A percentile compares a stretch with the other conserved stretches of the same genome.
Evolutionary conservation across 495 filamentous ascomycete genomes (phyloP).

Genomic region (Patellaria atrata): DNA sequence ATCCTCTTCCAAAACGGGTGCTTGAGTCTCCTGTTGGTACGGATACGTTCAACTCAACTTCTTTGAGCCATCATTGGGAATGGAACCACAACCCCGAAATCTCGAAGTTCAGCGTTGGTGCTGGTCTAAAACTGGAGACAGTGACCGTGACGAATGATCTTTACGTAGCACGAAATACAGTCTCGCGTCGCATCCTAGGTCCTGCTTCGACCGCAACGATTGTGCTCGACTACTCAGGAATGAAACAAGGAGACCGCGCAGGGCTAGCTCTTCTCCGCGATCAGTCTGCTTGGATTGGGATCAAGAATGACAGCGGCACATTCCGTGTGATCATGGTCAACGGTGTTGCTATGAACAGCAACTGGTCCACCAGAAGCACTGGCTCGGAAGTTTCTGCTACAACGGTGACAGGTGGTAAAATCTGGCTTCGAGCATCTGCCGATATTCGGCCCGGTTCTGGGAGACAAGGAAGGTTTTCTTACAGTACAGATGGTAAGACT

Average conservation of each 20-base stretch:
- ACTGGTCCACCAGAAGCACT: conserved; percentile 30
- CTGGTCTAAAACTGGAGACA: conserved; percentile 33
- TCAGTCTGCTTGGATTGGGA: conserved; percentile 36
- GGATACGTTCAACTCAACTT: conserved; percentile 31
- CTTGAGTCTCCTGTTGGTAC: conserved; percentile 20
- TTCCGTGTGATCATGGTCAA: conserved; percentile 21
- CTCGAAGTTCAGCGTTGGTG: conserved; percentile 17
- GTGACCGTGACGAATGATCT: conserved; percentile 39
- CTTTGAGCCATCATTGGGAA: conserved; percentile 36
- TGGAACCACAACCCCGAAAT: conserved; percentile 49
- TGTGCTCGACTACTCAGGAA: conserved; percentile 30
- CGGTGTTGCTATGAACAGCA: conserved; percentile 17
- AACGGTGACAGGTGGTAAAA: conserved; percentile 8
- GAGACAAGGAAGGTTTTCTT: conserved; percentile 32
- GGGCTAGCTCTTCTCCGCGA: conserved; percentile 40
- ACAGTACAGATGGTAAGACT: conserved; percentile 35
- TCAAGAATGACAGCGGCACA: conserved; percentile 22
- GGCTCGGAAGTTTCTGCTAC: conserved; percentile 28
- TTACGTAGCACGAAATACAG: conserved; percentile 39
- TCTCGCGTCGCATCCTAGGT: conserved; percentile 40
- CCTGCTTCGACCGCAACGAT: conserved; percentile 34
- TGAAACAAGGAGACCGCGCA: conserved; percentile 37
- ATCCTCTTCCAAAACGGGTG: conserved; percentile 26
- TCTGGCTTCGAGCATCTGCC: conserved; percentile 33
- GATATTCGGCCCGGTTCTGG: conserved; percentile 29